Percentiles rank a stretch among this genome's conserved stretches.
These are phyloP conservation scores for Ophiobolus disseminans DNA, from an alignment of 2,329 filamentous ascomycete genomes.

Conservation along the genomic window DNA sequence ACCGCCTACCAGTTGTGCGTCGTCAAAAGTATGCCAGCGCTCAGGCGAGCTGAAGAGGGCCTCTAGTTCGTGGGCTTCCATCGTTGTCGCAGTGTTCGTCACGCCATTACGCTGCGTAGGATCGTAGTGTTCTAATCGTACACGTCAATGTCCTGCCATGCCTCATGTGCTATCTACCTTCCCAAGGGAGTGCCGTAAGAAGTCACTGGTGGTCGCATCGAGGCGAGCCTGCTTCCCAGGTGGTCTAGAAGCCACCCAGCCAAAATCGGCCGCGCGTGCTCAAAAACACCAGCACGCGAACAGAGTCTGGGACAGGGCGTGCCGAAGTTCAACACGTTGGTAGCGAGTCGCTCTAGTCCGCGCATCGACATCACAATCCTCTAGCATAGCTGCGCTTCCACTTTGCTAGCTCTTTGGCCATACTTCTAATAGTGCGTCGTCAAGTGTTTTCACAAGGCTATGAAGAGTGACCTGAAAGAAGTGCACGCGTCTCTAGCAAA, in stretches of 20 bases:
- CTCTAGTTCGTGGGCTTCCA: constrained; percentile 7
- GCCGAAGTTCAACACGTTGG: too few relatives aligned
- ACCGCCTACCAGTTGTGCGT: constrained; percentile 6
- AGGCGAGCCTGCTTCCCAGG: neutral
- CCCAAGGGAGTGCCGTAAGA: neutral
- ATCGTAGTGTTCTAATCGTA: neutral
- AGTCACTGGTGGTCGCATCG: neutral
- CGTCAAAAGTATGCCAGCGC: constrained; percentile 6
- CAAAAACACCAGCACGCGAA: neutral
- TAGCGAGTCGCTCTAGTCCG: too few relatives aligned
- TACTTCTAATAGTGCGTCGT: too few relatives aligned
- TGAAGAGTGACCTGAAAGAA: too few relatives aligned
- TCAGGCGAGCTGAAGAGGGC: constrained; percentile 1
- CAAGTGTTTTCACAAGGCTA: too few relatives aligned
- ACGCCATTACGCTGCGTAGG: too few relatives aligned
- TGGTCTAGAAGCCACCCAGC: neutral
- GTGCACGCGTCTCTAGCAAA: too few relatives aligned
- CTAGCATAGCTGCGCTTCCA: too few relatives aligned
- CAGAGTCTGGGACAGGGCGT: too few relatives aligned
- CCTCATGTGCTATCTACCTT: neutral
- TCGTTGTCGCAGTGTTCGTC: constrained; percentile 1
- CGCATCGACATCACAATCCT: too few relatives aligned
- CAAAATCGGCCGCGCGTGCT: neutral
- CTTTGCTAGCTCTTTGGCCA: too few relatives aligned
- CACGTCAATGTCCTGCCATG: neutral